Conservation (phyloP, 441 rosid species). For the Biscutella auriculata region DNA sequence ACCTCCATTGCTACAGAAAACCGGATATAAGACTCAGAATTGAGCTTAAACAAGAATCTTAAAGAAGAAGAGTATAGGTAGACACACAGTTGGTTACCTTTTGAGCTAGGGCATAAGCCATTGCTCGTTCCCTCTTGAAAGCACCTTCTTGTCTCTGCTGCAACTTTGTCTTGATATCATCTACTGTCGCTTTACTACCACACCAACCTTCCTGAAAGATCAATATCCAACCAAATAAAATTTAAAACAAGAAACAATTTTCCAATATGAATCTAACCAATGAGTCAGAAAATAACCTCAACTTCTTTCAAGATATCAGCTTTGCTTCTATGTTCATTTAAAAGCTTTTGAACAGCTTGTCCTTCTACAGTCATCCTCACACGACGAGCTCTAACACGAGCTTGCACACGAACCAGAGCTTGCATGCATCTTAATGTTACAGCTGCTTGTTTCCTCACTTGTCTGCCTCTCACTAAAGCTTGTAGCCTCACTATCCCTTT, state of each 20-base stretch:
- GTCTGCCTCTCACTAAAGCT: slow-evolving; percentile 89
- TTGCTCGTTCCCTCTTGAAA: slow-evolving; percentile 76
- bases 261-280: background rate
- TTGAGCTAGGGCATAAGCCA: slow-evolving; percentile 81
- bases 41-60: background rate
- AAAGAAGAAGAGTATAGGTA: too few relatives aligned
- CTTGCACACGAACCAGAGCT: slow-evolving; percentile 90
- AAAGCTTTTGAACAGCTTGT: slow-evolving; percentile 66
- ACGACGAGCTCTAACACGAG: slow-evolving; percentile 81
- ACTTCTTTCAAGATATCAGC: slow-evolving; percentile 68
- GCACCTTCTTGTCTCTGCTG: slow-evolving; percentile 86
- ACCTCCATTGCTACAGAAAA: slow-evolving; percentile 59
- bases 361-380: slow-evolving; percentile 82
- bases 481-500: slow-evolving; percentile 91
- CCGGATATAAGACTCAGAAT: background rate
- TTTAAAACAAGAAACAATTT: background rate
- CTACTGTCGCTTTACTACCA: slow-evolving; percentile 73
- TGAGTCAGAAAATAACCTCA: slow-evolving; percentile 36
- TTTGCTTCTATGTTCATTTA: slow-evolving; percentile 49
- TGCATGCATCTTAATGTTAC: slow-evolving; percentile 92
- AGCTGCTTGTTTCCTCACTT: slow-evolving; percentile 94
- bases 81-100: slow-evolving; percentile 34
- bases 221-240: background rate
- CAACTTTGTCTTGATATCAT: slow-evolving; percentile 56
- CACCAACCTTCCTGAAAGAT: slow-evolving; percentile 85